Conservation (phyloP, 83 land plant species). For the Larix sibirica region DNA sequence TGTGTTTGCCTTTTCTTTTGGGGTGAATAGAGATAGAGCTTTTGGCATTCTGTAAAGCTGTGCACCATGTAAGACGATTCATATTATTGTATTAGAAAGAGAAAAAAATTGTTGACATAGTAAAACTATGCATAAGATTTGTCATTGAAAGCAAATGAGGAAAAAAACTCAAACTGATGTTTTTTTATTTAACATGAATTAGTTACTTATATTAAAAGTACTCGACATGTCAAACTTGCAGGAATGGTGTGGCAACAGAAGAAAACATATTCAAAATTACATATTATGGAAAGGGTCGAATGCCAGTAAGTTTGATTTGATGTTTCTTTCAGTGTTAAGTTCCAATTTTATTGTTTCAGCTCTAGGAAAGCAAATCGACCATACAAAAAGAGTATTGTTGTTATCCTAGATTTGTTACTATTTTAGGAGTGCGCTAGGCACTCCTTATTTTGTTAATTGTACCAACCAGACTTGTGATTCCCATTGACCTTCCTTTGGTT, state of each 20-base stretch:
- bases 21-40: neutral
- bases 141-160: neutral
- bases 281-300: constrained; percentile 75
- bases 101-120: neutral
- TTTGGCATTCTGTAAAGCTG: neutral
- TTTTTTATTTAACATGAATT: neutral
- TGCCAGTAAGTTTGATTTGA: constrained; percentile 52
- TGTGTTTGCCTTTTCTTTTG: neutral
- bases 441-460: no score
- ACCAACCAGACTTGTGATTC: no score
- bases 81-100: neutral
- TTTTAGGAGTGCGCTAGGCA: no score
- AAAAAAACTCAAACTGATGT: neutral
- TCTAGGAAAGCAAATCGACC: neutral
- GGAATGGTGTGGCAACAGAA: constrained; percentile 62
- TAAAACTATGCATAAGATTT: neutral
- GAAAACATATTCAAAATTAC: constrained; percentile 59
- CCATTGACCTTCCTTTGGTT: no score
- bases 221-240: constrained; percentile 10
- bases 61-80: neutral
- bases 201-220: neutral
- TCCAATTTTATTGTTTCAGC: neutral
- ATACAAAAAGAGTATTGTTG: neutral
- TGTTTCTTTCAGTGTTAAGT: neutral
- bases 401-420: no score